These are phyloP conservation scores for Schizothecium vesticola DNA, from an alignment of 495 filamentous ascomycete genomes.

Conservation along the genomic window DNA sequence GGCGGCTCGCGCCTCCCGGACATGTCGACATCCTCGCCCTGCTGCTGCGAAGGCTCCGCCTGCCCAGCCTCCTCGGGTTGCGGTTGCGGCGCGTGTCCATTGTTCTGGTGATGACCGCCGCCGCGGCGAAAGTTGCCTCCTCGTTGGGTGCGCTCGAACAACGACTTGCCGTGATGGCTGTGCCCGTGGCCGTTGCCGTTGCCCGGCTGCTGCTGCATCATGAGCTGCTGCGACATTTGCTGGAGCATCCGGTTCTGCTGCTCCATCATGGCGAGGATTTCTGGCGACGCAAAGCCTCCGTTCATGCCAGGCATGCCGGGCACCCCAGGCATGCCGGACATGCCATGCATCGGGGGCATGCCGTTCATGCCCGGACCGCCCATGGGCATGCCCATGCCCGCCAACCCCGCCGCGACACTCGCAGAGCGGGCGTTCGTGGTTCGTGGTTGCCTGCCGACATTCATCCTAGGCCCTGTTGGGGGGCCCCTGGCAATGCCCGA, in stretches of 20 bases:
- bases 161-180: constrained; percentile 50
- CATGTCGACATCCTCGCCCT: constrained; percentile 50
- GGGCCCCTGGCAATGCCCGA: constrained; percentile 68
- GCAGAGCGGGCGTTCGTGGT: constrained; percentile 40
- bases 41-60: constrained; percentile 19
- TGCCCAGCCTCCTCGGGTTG: constrained; percentile 24
- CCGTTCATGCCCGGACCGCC: constrained; percentile 31
- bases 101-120: constrained; percentile 31
- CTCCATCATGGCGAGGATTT: constrained; percentile 78
- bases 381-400: constrained; percentile 34
- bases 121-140: constrained; percentile 30
- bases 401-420: constrained; percentile 40
- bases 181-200: constrained; percentile 32
- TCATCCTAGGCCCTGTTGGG: constrained; percentile 63
- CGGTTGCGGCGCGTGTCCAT: constrained; percentile 23
- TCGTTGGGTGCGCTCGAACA: constrained; percentile 65
- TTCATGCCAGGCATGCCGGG: constrained; percentile 37
- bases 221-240: constrained; percentile 56
- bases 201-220: constrained; percentile 48
- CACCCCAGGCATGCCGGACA: constrained; percentile 38
- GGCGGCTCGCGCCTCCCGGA: constrained; percentile 39
- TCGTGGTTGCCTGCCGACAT: constrained; percentile 49
- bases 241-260: constrained; percentile 87
- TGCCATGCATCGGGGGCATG: constrained; percentile 29
- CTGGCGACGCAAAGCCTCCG: constrained; percentile 54